Evolutionary conservation across 1,284 basidiomycete species (phyloP).

Genomic region (Heterobasidion occidentale): DNA sequence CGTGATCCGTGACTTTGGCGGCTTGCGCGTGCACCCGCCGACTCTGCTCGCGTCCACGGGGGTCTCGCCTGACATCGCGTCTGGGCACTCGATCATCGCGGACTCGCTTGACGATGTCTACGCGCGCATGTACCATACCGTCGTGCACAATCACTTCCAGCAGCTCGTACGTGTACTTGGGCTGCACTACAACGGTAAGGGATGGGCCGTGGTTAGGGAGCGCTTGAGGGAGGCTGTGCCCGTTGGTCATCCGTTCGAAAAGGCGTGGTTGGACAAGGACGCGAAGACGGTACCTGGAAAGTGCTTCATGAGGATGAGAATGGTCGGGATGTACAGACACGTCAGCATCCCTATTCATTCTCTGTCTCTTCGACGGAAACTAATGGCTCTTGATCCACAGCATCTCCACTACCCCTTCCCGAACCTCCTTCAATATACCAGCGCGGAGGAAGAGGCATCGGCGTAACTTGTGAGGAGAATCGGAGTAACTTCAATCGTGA

Average conservation of each 20-base stretch:
- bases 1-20: slow-evolving; percentile 48
- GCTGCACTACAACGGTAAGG: slow-evolving; percentile 40
- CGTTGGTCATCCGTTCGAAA: slow-evolving; percentile 19
- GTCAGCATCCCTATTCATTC: slow-evolving; percentile 4
- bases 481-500: neutral
- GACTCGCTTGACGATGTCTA: slow-evolving; percentile 42
- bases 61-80: slow-evolving; percentile 34
- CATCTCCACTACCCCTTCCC: slow-evolving; percentile 44
- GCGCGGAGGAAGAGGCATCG: slow-evolving; percentile 16
- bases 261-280: slow-evolving; percentile 39
- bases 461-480: neutral
- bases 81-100: slow-evolving; percentile 41
- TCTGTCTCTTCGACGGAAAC: neutral
- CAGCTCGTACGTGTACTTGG: slow-evolving; percentile 43
- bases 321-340: slow-evolving; percentile 39
- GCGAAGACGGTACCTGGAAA: slow-evolving; percentile 39
- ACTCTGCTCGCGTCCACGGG: slow-evolving; percentile 38
- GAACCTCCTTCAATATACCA: slow-evolving; percentile 40
- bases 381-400: neutral
- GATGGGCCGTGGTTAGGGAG: slow-evolving; percentile 37
- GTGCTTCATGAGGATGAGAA: slow-evolving; percentile 46
- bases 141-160: slow-evolving; percentile 47
- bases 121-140: slow-evolving; percentile 43
- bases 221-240: slow-evolving; percentile 34
- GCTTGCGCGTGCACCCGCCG: slow-evolving; percentile 37